These are phyloP conservation scores for Colletotrichum cordylinicola DNA, from an alignment of 2,329 filamentous ascomycete genomes.

Conservation along the genomic window DNA sequence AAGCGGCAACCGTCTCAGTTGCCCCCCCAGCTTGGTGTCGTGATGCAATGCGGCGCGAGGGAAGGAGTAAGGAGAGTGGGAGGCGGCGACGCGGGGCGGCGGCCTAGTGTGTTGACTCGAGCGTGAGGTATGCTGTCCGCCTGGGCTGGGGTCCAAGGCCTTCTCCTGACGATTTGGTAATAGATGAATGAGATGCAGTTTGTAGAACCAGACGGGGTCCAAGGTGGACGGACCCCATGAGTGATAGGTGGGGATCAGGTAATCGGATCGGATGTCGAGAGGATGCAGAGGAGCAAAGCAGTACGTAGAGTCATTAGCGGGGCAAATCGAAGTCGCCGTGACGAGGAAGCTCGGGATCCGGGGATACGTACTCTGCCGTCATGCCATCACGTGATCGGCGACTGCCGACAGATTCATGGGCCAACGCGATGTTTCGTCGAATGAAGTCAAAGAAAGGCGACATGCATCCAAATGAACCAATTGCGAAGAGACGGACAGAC, in stretches of 20 bases:
- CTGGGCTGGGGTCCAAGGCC: not conserved
- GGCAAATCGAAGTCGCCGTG: slow-evolving; percentile 35
- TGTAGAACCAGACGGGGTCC: slow-evolving; percentile 33
- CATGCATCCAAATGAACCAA: not conserved
- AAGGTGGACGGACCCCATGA: slow-evolving; percentile 40
- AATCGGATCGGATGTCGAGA: slow-evolving; percentile 39
- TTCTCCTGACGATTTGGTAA: not conserved
- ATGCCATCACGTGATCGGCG: not conserved
- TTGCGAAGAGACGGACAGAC: not conserved
- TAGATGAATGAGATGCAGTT: slow-evolving; percentile 1
- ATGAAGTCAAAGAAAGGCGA: not conserved
- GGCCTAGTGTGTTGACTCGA: not conserved
- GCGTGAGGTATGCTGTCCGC: not conserved
- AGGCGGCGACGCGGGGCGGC: not conserved
- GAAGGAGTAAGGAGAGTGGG: not conserved
- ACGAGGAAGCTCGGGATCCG: slow-evolving; percentile 25
- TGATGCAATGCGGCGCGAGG: slow-evolving; percentile 3
- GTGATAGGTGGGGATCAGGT: slow-evolving; percentile 36
- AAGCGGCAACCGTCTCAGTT: not conserved
- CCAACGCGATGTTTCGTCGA: not conserved
- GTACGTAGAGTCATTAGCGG: slow-evolving; percentile 39
- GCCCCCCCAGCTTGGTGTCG: not conserved
- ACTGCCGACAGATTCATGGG: slow-evolving; percentile 26
- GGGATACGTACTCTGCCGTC: not conserved
- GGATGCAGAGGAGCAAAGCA: slow-evolving; percentile 33